phyloP scores from a whole-genome alignment of 2,329 filamentous ascomycete species.

The Knufia fluminis region DNA sequence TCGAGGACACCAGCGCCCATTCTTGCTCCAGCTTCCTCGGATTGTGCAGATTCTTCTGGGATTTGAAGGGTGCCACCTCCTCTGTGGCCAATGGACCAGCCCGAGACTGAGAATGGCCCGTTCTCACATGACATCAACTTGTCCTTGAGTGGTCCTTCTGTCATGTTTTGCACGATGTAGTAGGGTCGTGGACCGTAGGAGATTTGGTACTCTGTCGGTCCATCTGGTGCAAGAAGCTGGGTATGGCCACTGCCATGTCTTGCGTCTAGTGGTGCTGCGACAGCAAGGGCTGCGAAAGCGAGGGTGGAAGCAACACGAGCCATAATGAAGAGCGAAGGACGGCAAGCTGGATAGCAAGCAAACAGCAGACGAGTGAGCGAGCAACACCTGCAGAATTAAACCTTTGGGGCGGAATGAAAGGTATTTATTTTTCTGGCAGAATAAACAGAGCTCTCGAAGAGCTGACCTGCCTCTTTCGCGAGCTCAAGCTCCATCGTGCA shows the following conservation, averaged over 20 bases:
- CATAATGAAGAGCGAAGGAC: not conserved
- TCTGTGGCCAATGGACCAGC: slow-evolving; percentile 53
- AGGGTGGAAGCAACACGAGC: not conserved
- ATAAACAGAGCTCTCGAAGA: slow-evolving; percentile 1
- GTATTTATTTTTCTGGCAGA: slow-evolving; percentile 2
- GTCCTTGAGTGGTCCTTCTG: slow-evolving; percentile 49
- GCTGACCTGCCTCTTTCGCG: not conserved
- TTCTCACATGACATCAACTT: slow-evolving; percentile 52
- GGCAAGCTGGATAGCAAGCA: not conserved
- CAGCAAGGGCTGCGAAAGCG: slow-evolving; percentile 1
- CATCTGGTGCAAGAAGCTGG: slow-evolving; percentile 6
- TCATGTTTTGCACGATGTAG: slow-evolving; percentile 56
- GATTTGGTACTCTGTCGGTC: slow-evolving; percentile 30
- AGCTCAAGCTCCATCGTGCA: slow-evolving; percentile 4
- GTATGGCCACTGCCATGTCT: slow-evolving; percentile 2
- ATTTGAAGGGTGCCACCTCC: slow-evolving; percentile 49
- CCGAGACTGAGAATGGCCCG: slow-evolving; percentile 42
- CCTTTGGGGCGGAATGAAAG: not conserved
- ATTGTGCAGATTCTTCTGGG: slow-evolving; percentile 55
- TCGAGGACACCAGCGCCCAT: slow-evolving; percentile 60
- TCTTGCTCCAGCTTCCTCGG: slow-evolving; percentile 52
- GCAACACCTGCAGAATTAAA: not conserved
- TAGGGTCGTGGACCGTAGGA: slow-evolving; percentile 56
- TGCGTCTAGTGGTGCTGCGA: not conserved
- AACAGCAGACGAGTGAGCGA: not conserved